Evolutionary conservation across 2,329 filamentous ascomycete species (phyloP).

Genomic region (Lizonia empirigonia): DNA sequence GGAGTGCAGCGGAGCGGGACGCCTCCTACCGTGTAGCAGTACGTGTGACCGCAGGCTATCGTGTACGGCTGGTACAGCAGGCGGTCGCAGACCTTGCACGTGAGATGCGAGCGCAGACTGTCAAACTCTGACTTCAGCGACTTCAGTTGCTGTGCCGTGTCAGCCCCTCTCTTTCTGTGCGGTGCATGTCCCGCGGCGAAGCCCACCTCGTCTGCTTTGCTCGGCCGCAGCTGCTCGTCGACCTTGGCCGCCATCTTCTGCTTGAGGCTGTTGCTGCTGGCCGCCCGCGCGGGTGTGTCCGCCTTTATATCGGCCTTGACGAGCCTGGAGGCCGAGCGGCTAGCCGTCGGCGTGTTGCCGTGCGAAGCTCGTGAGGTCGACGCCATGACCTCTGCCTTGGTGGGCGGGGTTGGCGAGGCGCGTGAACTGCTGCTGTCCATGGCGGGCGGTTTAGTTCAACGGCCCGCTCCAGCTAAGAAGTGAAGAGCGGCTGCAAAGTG

Average conservation of each 20-base stretch:
- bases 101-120: slow-evolving; percentile 64
- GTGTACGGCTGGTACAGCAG: slow-evolving; percentile 73
- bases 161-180: slow-evolving; percentile 21
- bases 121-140: slow-evolving; percentile 60
- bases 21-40: slow-evolving; percentile 67
- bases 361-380: slow-evolving; percentile 33
- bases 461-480: slow-evolving; percentile 21
- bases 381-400: slow-evolving; percentile 33
- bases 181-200: slow-evolving; percentile 6
- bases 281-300: slow-evolving; percentile 34
- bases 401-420: slow-evolving; percentile 42
- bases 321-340: slow-evolving; percentile 38
- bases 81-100: slow-evolving; percentile 71
- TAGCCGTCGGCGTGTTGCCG: slow-evolving; percentile 36
- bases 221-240: slow-evolving; percentile 40
- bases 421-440: slow-evolving; percentile 34
- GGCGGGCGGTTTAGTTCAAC: slow-evolving; percentile 23
- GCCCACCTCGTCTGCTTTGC: slow-evolving; percentile 46
- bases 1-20: slow-evolving; percentile 14
- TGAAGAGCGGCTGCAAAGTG: slow-evolving; percentile 20
- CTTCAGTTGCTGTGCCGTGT: slow-evolving; percentile 46
- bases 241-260: slow-evolving; percentile 44
- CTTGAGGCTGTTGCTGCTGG: slow-evolving; percentile 49
- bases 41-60: slow-evolving; percentile 71
- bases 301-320: slow-evolving; percentile 30